Conservation (phyloP, 2,329 filamentous ascomycete species). For the Beauveria bassiana region DNA sequence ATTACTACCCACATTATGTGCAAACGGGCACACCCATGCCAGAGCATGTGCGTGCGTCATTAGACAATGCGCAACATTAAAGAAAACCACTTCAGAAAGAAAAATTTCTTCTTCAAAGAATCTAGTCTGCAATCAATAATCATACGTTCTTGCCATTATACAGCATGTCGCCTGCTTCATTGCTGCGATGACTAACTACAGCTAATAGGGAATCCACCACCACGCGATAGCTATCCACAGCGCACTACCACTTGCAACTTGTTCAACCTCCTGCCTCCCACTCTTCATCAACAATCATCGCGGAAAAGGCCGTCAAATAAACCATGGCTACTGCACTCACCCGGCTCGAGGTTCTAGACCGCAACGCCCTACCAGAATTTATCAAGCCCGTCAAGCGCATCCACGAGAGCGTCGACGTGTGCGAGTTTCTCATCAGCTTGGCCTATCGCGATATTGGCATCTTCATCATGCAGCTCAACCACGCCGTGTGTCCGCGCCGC, state of each 20-base stretch:
- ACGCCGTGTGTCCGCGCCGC: conserved; percentile 66
- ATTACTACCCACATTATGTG: neutral
- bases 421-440: conserved; percentile 67
- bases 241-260: neutral
- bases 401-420: conserved; percentile 74
- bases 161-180: neutral
- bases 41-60: neutral
- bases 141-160: neutral
- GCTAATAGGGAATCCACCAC: neutral
- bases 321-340: conserved; percentile 13
- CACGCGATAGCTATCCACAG: neutral
- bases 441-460: conserved; percentile 83
- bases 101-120: neutral
- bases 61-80: neutral
- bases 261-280: neutral
- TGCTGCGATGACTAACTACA: conserved; percentile 2
- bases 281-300: neutral
- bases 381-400: conserved; percentile 69
- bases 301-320: neutral
- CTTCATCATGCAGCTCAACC: conserved; percentile 86
- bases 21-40: neutral
- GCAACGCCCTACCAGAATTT: conserved; percentile 45
- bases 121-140: neutral
- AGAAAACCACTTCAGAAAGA: neutral
- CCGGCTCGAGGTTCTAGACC: conserved; percentile 42